A percentile compares a stretch with the other conserved stretches of the same genome.
Evolutionary conservation across 352 stramenopile species (phyloP).

Genomic region (Pythium aquatile): DNA sequence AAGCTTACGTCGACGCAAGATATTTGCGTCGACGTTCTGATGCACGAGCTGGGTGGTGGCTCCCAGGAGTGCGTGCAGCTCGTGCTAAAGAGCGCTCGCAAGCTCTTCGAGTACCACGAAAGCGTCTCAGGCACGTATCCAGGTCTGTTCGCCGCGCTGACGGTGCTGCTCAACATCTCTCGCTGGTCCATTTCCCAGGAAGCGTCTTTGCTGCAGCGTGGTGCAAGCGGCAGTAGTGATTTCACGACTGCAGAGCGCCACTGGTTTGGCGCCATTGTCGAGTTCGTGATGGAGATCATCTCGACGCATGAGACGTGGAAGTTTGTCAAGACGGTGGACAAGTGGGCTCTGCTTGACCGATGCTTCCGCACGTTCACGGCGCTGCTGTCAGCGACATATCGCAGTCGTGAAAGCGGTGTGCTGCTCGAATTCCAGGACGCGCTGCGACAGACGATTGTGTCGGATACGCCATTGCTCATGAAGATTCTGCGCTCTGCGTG

Average conservation of each 20-base stretch:
- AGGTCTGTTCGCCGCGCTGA: conserved; percentile 46
- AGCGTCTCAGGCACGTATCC: conserved; percentile 48
- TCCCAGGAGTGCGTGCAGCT: conserved; percentile 56
- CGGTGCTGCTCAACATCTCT: conserved; percentile 55
- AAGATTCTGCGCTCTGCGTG: conserved; percentile 43
- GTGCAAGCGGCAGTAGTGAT: conserved; percentile 6
- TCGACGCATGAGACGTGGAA: conserved; percentile 64
- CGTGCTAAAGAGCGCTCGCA: conserved; percentile 52
- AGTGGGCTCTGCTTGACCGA: conserved; percentile 46
- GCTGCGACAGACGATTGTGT: conserved; percentile 46
- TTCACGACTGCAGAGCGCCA: conserved; percentile 27
- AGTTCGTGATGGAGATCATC: conserved; percentile 61
- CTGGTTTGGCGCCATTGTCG: conserved; percentile 54
- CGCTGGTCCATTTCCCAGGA: conserved; percentile 60
- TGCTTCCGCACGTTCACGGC: conserved; percentile 56
- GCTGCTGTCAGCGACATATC: conserved; percentile 42
- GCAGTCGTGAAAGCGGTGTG: conserved; percentile 38
- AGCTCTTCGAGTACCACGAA: conserved; percentile 63
- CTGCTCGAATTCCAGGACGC: conserved; percentile 44
- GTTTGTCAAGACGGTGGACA: conserved; percentile 39
- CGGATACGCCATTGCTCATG: conserved; percentile 53
- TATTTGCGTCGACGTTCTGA: conserved; percentile 40
- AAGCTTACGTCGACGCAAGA: conserved; percentile 34
- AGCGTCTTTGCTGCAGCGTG: conserved; percentile 20
- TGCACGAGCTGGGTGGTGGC: conserved; percentile 43